Conservation (phyloP, 192 early-diverging fungal species). For the Backusella psychrophila region DNA sequence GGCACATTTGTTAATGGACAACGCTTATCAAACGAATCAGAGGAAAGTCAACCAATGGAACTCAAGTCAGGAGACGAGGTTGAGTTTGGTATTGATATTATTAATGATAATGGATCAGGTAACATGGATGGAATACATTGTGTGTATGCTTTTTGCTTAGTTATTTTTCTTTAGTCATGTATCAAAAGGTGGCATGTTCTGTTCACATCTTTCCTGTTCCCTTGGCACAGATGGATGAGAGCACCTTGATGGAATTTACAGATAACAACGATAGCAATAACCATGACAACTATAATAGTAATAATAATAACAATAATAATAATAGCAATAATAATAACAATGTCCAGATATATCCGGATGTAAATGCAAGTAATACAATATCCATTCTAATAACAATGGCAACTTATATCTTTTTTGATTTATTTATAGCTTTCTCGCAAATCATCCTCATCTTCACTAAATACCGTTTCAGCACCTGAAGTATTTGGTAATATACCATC, state of each 20-base stretch:
- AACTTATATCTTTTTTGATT: not conserved
- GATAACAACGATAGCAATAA: not conserved
- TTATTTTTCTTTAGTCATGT: constrained; percentile 23
- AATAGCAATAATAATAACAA: not conserved
- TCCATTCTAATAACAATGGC: too few species aligned
- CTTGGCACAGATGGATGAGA: constrained; percentile 16
- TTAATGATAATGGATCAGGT: constrained; percentile 67
- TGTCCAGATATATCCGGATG: constrained; percentile 21
- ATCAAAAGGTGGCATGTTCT: constrained; percentile 34
- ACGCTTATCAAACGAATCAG: constrained; percentile 64
- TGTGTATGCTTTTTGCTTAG: too few species aligned
- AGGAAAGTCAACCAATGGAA: constrained; percentile 55
- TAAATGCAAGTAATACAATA: not conserved
- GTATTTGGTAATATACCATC: not conserved
- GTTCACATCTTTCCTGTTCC: constrained; percentile 15
- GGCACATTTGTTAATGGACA: constrained; percentile 79
- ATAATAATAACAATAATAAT: not conserved
- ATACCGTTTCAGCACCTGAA: constrained; percentile 2
- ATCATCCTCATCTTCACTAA: constrained; percentile 12
- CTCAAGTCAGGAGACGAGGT: constrained; percentile 60
- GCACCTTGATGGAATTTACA: constrained; percentile 16
- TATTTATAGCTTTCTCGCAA: constrained; percentile 2
- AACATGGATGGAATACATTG: constrained; percentile 4
- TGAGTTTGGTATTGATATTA: constrained; percentile 83
- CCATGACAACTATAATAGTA: not conserved